These are phyloP conservation scores for Didymella exigua DNA, from an alignment of 2,329 filamentous ascomycete species.

Conservation along the genomic window DNA sequence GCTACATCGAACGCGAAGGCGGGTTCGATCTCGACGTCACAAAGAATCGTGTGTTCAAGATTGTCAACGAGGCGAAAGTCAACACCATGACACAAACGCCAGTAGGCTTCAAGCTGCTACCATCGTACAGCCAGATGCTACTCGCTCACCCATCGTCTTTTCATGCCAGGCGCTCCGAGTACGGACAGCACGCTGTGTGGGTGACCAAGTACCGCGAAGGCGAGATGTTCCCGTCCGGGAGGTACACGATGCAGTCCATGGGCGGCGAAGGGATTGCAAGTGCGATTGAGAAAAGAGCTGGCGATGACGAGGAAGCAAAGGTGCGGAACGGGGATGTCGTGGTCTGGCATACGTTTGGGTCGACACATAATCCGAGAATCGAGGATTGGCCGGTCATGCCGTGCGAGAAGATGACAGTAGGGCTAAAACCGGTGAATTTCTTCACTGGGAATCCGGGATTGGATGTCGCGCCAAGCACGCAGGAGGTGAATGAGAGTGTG, in stretches of 20 bases:
- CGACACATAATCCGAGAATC: slow-evolving; percentile 37
- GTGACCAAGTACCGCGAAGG: slow-evolving; percentile 34
- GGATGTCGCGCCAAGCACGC: slow-evolving; percentile 27
- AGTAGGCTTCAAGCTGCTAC: slow-evolving; percentile 58
- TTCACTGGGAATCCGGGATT: slow-evolving; percentile 32
- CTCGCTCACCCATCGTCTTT: slow-evolving; percentile 31
- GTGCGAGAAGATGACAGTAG: slow-evolving; percentile 31
- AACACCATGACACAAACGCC: slow-evolving; percentile 58
- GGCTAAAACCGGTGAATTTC: slow-evolving; percentile 35
- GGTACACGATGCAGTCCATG: slow-evolving; percentile 35
- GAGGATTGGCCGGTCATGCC: slow-evolving; percentile 44
- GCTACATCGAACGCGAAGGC: slow-evolving; percentile 18
- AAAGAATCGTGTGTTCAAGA: slow-evolving; percentile 51
- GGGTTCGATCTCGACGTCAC: slow-evolving; percentile 26
- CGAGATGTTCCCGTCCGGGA: slow-evolving; percentile 32
- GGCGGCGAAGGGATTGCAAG: slow-evolving; percentile 31
- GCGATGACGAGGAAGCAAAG: neutral
- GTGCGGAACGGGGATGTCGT: slow-evolving; percentile 35
- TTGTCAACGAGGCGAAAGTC: slow-evolving; percentile 55
- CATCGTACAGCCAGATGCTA: slow-evolving; percentile 37
- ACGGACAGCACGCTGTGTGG: slow-evolving; percentile 34
- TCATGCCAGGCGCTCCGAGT: slow-evolving; percentile 31
- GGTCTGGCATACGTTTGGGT: slow-evolving; percentile 39
- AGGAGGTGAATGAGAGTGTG: slow-evolving; percentile 32
- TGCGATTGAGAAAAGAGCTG: slow-evolving; percentile 2